Conservation (phyloP, 352 stramenopile species). For the Globisporangium barbulae region DNA sequence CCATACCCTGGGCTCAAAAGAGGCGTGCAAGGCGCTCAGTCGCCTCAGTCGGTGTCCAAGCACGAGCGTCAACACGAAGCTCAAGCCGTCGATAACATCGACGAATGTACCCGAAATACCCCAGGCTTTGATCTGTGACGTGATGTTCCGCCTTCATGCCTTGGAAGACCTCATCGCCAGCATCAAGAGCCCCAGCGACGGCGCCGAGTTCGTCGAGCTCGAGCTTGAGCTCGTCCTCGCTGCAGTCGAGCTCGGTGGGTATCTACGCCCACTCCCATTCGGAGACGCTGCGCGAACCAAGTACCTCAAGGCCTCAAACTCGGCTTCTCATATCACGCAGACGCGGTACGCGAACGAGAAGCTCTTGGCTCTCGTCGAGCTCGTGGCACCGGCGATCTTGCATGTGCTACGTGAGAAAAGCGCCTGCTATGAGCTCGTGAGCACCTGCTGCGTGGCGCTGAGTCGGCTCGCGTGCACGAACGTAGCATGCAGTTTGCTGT, state of each 20-base stretch:
- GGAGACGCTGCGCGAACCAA: conserved; percentile 35
- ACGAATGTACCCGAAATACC: conserved; percentile 42
- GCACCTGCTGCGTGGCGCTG: conserved; percentile 50
- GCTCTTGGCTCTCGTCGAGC: conserved; percentile 39
- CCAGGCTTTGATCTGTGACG: conserved; percentile 62
- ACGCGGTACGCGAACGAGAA: conserved; percentile 41
- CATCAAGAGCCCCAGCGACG: conserved; percentile 44
- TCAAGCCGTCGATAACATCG: conserved; percentile 48
- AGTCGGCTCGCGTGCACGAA: conserved; percentile 67
- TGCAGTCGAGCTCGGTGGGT: conserved; percentile 57
- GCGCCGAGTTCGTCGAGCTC: conserved; percentile 39
- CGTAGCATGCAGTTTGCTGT: conserved; percentile 33
- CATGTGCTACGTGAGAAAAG: conserved; percentile 56
- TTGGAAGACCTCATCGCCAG: conserved; percentile 65
- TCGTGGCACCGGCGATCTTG: conserved; percentile 53
- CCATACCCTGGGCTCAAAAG: conserved; percentile 46
- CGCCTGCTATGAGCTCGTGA: conserved; percentile 28
- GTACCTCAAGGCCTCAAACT: conserved; percentile 32
- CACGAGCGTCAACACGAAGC: conserved; percentile 27
- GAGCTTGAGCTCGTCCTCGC: conserved; percentile 38
- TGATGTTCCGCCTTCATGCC: conserved; percentile 56
- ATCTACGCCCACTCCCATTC: conserved; percentile 60
- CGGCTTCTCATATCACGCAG: conserved; percentile 21
- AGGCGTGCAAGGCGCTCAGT: conserved; percentile 59
- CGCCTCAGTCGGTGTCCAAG: conserved; percentile 46